phyloP scores from a whole-genome alignment of 2,329 filamentous ascomycete species.

The Daldinia sp. region DNA sequence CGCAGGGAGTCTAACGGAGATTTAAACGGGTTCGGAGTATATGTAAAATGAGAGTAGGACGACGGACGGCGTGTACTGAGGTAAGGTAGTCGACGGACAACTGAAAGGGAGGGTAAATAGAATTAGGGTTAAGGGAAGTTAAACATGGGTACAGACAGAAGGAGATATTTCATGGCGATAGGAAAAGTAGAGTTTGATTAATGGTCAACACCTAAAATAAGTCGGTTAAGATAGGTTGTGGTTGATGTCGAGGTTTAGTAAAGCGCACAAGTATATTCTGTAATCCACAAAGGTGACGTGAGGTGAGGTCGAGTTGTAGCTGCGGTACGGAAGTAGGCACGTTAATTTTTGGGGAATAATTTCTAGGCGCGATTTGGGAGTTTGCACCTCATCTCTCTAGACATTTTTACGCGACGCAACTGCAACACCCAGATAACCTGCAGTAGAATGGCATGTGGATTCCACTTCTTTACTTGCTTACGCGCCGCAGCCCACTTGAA shows the following conservation, averaged over 20 bases:
- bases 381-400: conserved; percentile 37
- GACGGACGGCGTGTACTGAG: background rate
- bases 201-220: conserved; percentile 23
- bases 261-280: conserved; percentile 23
- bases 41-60: conserved; percentile 3
- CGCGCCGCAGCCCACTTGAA: conserved; percentile 36
- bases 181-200: conserved; percentile 14
- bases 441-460: conserved; percentile 33
- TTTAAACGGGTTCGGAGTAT: conserved; percentile 4
- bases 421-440: conserved; percentile 1
- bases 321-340: background rate
- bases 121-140: conserved; percentile 36
- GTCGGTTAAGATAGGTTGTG: conserved; percentile 7
- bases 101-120: conserved; percentile 18
- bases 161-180: conserved; percentile 41
- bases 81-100: conserved; percentile 1
- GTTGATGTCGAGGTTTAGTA: conserved; percentile 8
- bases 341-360: conserved; percentile 23
- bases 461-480: conserved; percentile 25
- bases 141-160: conserved; percentile 23
- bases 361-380: conserved; percentile 39
- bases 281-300: conserved; percentile 13
- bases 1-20: conserved; percentile 13
- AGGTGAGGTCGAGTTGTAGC: conserved; percentile 22
- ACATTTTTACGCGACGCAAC: conserved; percentile 41